Evolutionary conservation across 441 rosid species (phyloP).

Genomic region (Syzygium syzygioides): DNA sequence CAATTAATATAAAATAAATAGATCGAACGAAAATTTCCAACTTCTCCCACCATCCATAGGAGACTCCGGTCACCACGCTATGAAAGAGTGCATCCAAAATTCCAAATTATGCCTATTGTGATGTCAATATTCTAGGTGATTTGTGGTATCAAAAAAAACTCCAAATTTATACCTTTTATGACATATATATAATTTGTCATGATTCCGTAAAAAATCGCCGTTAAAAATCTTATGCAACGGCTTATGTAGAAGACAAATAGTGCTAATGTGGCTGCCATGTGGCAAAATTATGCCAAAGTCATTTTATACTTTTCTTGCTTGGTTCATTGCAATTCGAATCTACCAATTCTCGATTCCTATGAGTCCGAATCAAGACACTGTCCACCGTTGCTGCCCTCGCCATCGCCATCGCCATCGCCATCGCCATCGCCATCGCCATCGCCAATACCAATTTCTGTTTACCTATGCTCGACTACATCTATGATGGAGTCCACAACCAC

Average conservation of each 20-base stretch:
- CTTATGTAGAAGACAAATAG: not conserved
- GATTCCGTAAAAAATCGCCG: not conserved
- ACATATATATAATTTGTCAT: too few species aligned
- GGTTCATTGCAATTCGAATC: not conserved
- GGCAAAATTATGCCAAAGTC: not conserved
- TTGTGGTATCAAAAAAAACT: too few species aligned
- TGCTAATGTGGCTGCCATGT: too few species aligned
- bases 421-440: too few species aligned
- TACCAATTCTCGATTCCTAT: not conserved
- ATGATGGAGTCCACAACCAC: too few species aligned
- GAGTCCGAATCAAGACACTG: not conserved
- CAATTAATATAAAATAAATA: too few species aligned
- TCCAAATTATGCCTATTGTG: not conserved
- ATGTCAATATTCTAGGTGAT: too few species aligned
- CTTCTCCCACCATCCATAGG: too few species aligned
- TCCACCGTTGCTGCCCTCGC: not conserved
- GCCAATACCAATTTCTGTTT: not conserved
- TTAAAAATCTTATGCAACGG: too few species aligned
- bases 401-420: too few species aligned
- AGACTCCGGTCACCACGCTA: not conserved
- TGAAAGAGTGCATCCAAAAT: not conserved
- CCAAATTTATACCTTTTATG: too few species aligned
- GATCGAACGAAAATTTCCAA: not conserved
- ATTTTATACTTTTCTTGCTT: not conserved
- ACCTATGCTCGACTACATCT: too few species aligned